Evolutionary conservation across 495 filamentous ascomycete species (phyloP), one percentile per base, ranked within the genome.

Genomic region (Penicillium ochrochloron): DNA sequence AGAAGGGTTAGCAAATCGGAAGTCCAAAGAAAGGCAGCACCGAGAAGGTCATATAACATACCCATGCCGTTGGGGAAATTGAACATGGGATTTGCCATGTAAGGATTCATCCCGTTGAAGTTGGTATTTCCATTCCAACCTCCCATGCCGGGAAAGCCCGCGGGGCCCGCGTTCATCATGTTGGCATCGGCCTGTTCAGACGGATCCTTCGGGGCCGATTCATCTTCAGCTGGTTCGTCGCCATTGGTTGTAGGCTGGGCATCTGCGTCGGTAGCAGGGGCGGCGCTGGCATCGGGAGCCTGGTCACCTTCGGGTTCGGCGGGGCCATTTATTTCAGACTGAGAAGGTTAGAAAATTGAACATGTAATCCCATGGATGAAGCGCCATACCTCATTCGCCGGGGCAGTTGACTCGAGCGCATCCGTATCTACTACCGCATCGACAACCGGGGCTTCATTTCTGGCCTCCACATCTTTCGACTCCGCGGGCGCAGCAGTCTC

Each of bases 31-130:
- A 19, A 21, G 37, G 29, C 9, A 23, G 35, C 10, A 35, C 50
- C 25, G 21, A 4, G 25, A 14, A 50, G 12, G 59, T 35, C 25
- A 14, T 31, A 21, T 34, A 2, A 84, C 93, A 72, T 82, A 97
- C 94, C 91, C 92, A 96, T 93, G 17, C 68, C 64, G 63, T 86
- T 87, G 33, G 87, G 86, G 73, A 90, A 91, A 63, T 85, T 86
- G 57, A 81, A 82, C 89, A 94, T 92, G 62, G 86, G 84, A 74
- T 85, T 90, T 63, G 88, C 83, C 89, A 93, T 92, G 66, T 85
- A 82, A 62, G 84, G 81, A 74, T 85, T 83, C 85, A 91, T 96
- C 65, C 91, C 87, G 73, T 86, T 91, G 71, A 94, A 88, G 66
- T 88, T 84, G 67, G 80, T 85, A 44, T 70, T 73, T 59, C 81